phyloP scores from a whole-genome alignment of 768 basidiomycete genomes.

The Suillus subluteus region DNA sequence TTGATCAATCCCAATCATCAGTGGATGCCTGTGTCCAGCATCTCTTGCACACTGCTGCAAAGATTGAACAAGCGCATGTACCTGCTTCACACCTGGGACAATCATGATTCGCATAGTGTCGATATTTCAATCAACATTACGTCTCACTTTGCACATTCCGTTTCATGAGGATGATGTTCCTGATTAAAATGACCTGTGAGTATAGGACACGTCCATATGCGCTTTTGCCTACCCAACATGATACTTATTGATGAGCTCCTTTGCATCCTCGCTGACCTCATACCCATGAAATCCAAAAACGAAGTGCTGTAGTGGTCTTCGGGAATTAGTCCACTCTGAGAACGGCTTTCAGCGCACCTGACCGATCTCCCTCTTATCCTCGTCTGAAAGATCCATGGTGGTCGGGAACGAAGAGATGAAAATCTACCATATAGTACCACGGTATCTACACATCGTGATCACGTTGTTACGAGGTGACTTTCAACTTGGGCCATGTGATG shows the following conservation, averaged over 20 bases:
- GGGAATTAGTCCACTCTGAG: neutral
- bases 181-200: conserved; percentile 14
- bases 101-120: neutral
- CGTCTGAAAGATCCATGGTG: conserved; percentile 31
- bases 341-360: conserved; percentile 38
- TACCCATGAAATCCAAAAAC: conserved; percentile 72
- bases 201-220: neutral
- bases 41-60: conserved; percentile 60
- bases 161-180: conserved; percentile 69
- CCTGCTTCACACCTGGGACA: conserved; percentile 53
- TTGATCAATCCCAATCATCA: conserved; percentile 75
- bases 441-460: neutral
- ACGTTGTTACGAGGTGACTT: neutral
- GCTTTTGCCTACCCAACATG: conserved; percentile 49
- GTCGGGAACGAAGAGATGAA: neutral
- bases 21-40: conserved; percentile 55
- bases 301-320: conserved; percentile 54
- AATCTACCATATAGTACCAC: neutral
- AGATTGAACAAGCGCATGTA: conserved; percentile 47
- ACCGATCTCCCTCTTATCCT: conserved; percentile 48
- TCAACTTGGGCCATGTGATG: neutral
- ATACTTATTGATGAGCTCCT: conserved; percentile 61
- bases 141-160: conserved; percentile 60
- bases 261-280: conserved; percentile 52
- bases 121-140: neutral